Base-by-base conservation (phyloP, 352 stramenopile species). In the Phytophthora sp. region DNA sequence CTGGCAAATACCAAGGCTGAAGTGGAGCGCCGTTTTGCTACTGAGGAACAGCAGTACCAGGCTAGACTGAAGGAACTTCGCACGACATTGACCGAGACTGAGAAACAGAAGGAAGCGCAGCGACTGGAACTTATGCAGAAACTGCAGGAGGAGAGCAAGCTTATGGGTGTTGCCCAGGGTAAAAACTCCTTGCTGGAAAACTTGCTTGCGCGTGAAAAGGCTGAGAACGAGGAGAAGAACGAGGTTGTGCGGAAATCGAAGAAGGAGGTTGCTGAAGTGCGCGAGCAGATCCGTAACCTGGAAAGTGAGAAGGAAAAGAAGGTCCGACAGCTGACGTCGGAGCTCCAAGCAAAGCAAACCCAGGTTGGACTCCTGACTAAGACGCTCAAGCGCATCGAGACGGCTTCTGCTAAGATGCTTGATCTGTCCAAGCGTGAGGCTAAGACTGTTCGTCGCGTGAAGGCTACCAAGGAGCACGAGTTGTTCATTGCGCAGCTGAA, bases 401-500 rank as follows among this genome's bases (percentile, higher is more conserved):
- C 74, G 12, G 74, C 87, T 10, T 76, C 62, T 8, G 61, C 68
- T 0, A 78, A 76, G 42, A 66, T 79, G 15, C 38, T 76, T 5
- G 81, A 89, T 24, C 35, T 74, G 13, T 67, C 75, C 1, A 84
- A 80, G 64, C 76, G 79, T 8, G 81, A 89, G 23, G 76, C 72
- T 0, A 87, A 83, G 52, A 66, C 70, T 13, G 54, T 84, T 10
- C 61, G 68, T 27, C 80, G 73, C 20, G 69, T 71, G 6, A 89
- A 85, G 69, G 73, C 77, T 18, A 79, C 73, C 1, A 92, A 89
- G 53, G 77, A 91, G 18, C 81, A 89, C 17, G 79, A 89, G 24
- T 54, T 92, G 18, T 73, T 76, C 17, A 52, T 89, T 42, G 69
- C 81, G 1, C 84, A 87, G 42, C 54, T 90, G 26, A 83, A 79